These are phyloP conservation scores for Wickerhamiella lipophila DNA, from an alignment of 805 yeast species.

Conservation along the genomic window DNA sequence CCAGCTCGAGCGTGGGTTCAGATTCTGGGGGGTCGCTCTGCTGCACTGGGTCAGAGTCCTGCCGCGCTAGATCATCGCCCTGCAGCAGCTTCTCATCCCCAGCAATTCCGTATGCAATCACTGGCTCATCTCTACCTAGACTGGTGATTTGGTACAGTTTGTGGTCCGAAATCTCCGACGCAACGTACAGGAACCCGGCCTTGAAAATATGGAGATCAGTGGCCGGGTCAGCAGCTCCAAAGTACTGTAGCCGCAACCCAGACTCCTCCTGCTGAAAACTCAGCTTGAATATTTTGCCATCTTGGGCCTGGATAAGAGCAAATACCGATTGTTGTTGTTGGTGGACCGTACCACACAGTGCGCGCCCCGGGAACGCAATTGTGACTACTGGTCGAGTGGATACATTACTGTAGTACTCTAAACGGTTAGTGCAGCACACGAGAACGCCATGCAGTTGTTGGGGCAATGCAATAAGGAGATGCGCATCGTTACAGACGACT, in stretches of 20 bases:
- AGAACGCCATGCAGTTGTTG: background rate
- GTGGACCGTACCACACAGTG: constrained; percentile 53
- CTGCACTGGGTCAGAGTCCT: too few species aligned
- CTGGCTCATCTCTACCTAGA: constrained; percentile 44
- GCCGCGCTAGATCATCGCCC: background rate
- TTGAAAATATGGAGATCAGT: constrained; percentile 46
- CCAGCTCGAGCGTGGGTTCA: constrained; percentile 1
- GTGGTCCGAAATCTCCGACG: constrained; percentile 50
- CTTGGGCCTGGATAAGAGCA: constrained; percentile 51
- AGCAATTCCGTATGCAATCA: background rate
- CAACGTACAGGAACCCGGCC: constrained; percentile 64
- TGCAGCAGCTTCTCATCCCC: background rate
- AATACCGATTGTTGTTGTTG: constrained; percentile 52
- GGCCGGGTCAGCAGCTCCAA: constrained; percentile 61
- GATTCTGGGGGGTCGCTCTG: too few species aligned
- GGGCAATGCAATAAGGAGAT: background rate
- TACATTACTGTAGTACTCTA: background rate
- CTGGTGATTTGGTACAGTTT: constrained; percentile 65
- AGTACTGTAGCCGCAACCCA: constrained; percentile 33
- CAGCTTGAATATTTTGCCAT: constrained; percentile 68
- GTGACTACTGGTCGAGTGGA: background rate
- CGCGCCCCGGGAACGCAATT: constrained; percentile 17
- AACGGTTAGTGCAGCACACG: background rate
- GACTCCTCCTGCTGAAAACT: constrained; percentile 34
- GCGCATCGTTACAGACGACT: background rate